Percentiles rank a stretch among this genome's conserved stretches.
phyloP scores from a whole-genome alignment of 225 moss, liverwort and hornwort species.

The Sphagnum tenellum region DNA sequence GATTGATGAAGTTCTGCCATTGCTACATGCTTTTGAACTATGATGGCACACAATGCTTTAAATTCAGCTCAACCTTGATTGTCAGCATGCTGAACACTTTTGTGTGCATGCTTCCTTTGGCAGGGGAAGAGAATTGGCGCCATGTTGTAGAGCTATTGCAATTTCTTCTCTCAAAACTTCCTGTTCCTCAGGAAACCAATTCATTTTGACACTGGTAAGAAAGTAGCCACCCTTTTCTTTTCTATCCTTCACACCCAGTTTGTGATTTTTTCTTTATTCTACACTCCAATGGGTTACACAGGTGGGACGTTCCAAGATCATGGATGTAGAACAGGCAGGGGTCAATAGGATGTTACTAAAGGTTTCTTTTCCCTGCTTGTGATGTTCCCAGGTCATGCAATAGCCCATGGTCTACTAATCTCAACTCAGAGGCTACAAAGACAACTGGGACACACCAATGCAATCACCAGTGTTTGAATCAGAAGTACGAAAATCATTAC shows the following conservation, averaged over 20 bases:
- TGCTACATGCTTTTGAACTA: background rate
- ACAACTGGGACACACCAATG: slow-evolving; percentile 12
- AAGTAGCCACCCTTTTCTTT: background rate
- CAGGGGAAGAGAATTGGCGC: slow-evolving; percentile 28
- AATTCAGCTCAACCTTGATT: background rate
- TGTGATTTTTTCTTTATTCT: background rate
- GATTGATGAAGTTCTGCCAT: no score
- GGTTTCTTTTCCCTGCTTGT: background rate
- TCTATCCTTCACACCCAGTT: background rate
- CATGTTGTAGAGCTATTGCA: slow-evolving; percentile 28
- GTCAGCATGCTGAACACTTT: background rate
- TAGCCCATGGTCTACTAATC: slow-evolving; percentile 34
- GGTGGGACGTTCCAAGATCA: no score
- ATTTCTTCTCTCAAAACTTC: slow-evolving; percentile 51
- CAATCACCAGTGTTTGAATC: slow-evolving; percentile 13
- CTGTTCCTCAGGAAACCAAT: slow-evolving; percentile 58
- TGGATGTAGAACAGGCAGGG: no score
- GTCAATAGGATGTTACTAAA: background rate
- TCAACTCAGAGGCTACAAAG: slow-evolving; percentile 10
- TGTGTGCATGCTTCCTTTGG: slow-evolving; percentile 6
- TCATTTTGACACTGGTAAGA: slow-evolving; percentile 75
- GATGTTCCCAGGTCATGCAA: slow-evolving; percentile 36
- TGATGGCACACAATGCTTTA: background rate
- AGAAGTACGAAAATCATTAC: slow-evolving; percentile 34
- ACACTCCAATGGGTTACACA: background rate